Evolutionary conservation across 2,329 filamentous ascomycete species (phyloP), one percentile per base, ranked within the genome.

Genomic region (Aaosphaeria arxii): DNA sequence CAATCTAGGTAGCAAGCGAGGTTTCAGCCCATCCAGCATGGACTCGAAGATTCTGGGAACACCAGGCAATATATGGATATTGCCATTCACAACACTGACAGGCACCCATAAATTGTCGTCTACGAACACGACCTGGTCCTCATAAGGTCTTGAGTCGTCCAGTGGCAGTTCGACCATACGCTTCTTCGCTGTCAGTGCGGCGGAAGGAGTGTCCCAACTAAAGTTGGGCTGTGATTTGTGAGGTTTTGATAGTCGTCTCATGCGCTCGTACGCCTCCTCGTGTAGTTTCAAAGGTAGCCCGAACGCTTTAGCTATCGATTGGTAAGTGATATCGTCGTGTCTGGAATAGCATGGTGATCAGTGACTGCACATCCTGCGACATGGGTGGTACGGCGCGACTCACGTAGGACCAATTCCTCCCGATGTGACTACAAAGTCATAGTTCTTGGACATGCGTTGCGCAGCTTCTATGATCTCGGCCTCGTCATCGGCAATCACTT

Each of bases 241-340:
- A 9, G 85, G 85, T 66, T 84, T 87, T 30, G 87, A 89, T 6
- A 96, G 78, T 52, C 74, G 78, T 73, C 88, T 91, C 94, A 97
- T 97, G 64, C 86, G 85, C 55, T 83, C 80, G 59, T 87, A 88
- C 0, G 91, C 86, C 49, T 83, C 82, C 40, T 89, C 74, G 75
- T 97, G 89, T 30, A 95, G 79, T 57, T 85, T 81, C 13, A 97
- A 76, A 11, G 85, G 82, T 6, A 96, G 77, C 40, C 77, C 74
- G 69, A 96, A 97, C 6, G 91, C 94, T 67, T 90, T 91, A 55
- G 89, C 91, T 67, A 99, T 95, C 36, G 90, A 92, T 64, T 88
- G 80, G 74, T 99, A 99, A 29, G 94, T 97, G 59, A 97, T 97
- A 67, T 99, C 94, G 71, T 99, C 94, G 76, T 97, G 92, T 47